Percentiles rank a stretch among this genome's conserved stretches.
phyloP scores from a whole-genome alignment of 345 rosid species.

The Carallia brachiata region DNA sequence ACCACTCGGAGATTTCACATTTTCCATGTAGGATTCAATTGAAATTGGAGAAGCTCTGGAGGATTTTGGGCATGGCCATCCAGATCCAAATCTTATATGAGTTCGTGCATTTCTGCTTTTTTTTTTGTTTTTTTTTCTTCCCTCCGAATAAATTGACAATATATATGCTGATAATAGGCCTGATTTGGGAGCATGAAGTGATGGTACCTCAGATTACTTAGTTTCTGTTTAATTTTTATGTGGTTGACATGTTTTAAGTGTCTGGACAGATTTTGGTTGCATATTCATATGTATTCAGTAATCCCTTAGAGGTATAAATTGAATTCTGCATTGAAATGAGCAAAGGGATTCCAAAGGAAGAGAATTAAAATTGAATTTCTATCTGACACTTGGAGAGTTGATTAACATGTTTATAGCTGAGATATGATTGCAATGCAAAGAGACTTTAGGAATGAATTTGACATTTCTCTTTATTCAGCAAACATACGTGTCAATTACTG shows the following conservation, averaged over 20 bases:
- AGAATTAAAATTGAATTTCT: neutral
- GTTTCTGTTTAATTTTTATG: neutral
- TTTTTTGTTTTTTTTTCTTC: conserved; percentile 16
- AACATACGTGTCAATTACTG: no score
- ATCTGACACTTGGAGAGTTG: no score
- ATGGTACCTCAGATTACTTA: conserved; percentile 49
- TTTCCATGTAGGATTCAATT: conserved; percentile 67
- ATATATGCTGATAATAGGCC: conserved; percentile 82
- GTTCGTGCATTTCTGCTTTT: conserved; percentile 20
- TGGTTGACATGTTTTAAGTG: conserved; percentile 1
- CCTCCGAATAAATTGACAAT: conserved; percentile 35
- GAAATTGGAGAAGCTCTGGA: conserved; percentile 79
- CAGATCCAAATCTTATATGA: conserved; percentile 95
- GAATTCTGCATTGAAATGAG: neutral
- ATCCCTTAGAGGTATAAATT: neutral
- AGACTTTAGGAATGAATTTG: neutral
- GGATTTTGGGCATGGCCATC: conserved; percentile 98
- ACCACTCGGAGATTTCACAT: conserved; percentile 26
- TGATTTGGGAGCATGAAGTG: conserved; percentile 96
- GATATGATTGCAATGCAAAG: neutral
- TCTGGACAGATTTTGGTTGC: neutral
- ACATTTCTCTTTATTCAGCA: no score
- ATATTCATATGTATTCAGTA: neutral
- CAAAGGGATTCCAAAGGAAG: neutral
- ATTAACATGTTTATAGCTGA: no score